Conservation (phyloP, 345 rosid species). For the Camelina sativa region DNA sequence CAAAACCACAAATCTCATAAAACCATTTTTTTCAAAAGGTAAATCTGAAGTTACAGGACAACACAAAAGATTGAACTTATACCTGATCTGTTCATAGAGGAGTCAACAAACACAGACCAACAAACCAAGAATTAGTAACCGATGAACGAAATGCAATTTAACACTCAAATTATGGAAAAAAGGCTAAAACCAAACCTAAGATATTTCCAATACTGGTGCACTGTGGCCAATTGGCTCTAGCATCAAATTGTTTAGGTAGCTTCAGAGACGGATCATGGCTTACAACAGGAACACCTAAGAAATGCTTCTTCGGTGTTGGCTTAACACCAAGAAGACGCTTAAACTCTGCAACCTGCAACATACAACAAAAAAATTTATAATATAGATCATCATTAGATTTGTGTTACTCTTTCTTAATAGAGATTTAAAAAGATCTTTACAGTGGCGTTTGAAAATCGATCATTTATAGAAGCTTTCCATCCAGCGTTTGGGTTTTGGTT, state of each 20-base stretch:
- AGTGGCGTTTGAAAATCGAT: conserved; percentile 70
- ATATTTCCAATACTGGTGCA: conserved; percentile 82
- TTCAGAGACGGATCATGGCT: conserved; percentile 68
- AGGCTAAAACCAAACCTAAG: conserved; percentile 58
- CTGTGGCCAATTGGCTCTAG: conserved; percentile 84
- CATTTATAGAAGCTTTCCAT: conserved; percentile 84
- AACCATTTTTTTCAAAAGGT: background rate
- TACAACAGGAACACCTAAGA: conserved; percentile 63
- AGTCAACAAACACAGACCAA: conserved; percentile 6
- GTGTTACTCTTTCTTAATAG: background rate
- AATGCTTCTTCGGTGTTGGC: conserved; percentile 60
- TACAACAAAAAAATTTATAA: background rate
- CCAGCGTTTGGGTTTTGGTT: conserved; percentile 80
- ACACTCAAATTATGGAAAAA: background rate
- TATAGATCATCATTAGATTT: background rate
- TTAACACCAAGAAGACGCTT: conserved; percentile 84
- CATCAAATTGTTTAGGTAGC: conserved; percentile 78
- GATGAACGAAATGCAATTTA: conserved; percentile 27
- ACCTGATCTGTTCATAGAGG: conserved; percentile 74
- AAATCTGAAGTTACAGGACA: conserved; percentile 6
- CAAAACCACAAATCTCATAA: conserved; percentile 32
- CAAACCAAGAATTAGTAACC: conserved; percentile 42
- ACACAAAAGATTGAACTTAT: conserved; percentile 32
- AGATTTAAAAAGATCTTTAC: conserved; percentile 44
- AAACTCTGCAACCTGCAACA: conserved; percentile 75